These are phyloP conservation scores for Rosa lucieae DNA, from an alignment of 306 rosid species.

Conservation along the genomic window DNA sequence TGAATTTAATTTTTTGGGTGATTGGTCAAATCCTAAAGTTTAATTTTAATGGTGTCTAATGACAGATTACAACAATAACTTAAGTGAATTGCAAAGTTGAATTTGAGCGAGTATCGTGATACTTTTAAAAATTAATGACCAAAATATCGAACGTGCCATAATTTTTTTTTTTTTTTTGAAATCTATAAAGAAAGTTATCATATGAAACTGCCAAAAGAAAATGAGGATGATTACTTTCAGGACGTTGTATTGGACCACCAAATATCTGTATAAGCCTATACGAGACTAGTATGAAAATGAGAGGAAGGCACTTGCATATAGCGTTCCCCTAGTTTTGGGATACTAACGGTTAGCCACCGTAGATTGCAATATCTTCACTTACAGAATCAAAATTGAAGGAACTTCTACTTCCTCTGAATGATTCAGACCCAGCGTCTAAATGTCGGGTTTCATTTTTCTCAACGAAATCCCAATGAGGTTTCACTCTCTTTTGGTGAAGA, in stretches of 20 bases:
- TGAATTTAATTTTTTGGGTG: too few relatives aligned
- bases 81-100: too few relatives aligned
- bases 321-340: neutral
- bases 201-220: neutral
- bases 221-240: neutral
- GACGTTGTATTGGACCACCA: neutral
- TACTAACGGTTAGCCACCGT: neutral
- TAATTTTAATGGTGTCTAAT: too few relatives aligned
- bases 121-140: too few relatives aligned
- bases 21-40: too few relatives aligned
- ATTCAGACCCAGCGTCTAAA: neutral
- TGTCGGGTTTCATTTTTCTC: neutral
- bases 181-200: neutral
- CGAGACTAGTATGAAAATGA: neutral
- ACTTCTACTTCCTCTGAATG: neutral
- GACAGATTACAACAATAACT: too few relatives aligned
- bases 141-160: too few relatives aligned
- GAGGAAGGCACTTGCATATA: neutral
- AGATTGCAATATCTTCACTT: neutral
- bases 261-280: neutral
- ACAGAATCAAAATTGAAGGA: neutral
- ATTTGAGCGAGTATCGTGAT: too few relatives aligned
- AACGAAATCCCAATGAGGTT: neutral
- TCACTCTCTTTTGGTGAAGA: slow-evolving; percentile 11
- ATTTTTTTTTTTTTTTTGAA: too few relatives aligned